A percentile compares a stretch with the other conserved stretches of the same genome.
These are phyloP conservation scores for Citrus hindsii DNA, from an alignment of 345 rosid genomes.

Conservation along the genomic window DNA sequence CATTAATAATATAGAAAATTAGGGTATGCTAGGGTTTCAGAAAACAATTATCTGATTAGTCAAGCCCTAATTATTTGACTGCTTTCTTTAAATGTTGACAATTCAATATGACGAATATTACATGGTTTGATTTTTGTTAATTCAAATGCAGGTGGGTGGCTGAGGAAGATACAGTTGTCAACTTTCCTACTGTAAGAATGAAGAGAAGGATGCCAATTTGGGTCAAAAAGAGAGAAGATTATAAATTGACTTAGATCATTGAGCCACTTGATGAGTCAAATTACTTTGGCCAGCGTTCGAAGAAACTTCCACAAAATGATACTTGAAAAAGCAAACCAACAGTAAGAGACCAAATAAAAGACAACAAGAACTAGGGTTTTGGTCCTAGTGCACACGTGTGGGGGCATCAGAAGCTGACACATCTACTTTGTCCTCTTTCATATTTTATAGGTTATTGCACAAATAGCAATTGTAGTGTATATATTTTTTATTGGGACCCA, in stretches of 20 bases:
- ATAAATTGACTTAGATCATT: neutral
- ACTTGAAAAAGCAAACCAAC: neutral
- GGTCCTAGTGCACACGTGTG: constrained; percentile 16
- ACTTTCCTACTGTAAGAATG: constrained; percentile 93
- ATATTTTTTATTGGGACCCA: neutral
- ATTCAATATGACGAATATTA: neutral
- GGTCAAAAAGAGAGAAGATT: constrained; percentile 54
- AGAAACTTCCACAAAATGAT: constrained; percentile 7
- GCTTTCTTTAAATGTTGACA: neutral
- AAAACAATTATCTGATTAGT: neutral
- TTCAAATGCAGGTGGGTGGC: constrained; percentile 68
- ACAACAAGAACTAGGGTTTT: neutral
- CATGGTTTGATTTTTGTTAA: neutral
- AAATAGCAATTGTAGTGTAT: neutral
- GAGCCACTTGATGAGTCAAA: neutral
- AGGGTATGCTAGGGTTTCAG: neutral
- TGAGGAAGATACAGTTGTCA: constrained; percentile 74
- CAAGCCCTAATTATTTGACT: neutral
- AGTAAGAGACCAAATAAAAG: neutral
- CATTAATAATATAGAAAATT: neutral
- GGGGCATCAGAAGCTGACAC: neutral
- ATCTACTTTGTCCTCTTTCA: neutral
- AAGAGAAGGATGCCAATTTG: constrained; percentile 84
- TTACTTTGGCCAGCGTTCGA: neutral
- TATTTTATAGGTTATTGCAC: neutral